Evolutionary conservation across 768 basidiomycete species (phyloP).

Genomic region (Paxillus ammoniavirescens): DNA sequence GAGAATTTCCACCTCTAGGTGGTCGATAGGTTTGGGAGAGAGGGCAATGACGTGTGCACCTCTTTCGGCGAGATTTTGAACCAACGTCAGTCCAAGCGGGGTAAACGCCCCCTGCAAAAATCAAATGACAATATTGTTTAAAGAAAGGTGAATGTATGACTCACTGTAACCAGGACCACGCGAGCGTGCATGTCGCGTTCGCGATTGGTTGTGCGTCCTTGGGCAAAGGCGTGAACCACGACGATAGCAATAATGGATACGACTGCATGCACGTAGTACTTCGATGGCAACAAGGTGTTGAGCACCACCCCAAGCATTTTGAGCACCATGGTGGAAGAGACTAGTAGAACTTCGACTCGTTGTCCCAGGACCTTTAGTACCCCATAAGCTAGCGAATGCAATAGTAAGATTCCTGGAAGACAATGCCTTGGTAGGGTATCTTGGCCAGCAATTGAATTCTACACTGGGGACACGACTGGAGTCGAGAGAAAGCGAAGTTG

Average conservation of each 20-base stretch:
- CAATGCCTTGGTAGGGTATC: background rate
- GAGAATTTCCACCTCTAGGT: slow-evolving; percentile 52
- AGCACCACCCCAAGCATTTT: slow-evolving; percentile 41
- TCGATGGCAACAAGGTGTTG: slow-evolving; percentile 47
- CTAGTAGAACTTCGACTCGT: background rate
- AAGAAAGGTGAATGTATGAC: slow-evolving; percentile 14
- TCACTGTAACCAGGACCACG: slow-evolving; percentile 67
- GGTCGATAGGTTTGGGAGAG: slow-evolving; percentile 52
- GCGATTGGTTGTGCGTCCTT: slow-evolving; percentile 67
- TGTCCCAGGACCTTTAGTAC: background rate
- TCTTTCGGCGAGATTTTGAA: slow-evolving; percentile 64
- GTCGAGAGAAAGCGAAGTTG: too few relatives aligned
- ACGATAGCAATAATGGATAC: slow-evolving; percentile 44
- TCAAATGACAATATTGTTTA: slow-evolving; percentile 1
- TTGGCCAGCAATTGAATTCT: background rate
- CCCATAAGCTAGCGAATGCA: background rate
- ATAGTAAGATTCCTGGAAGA: too few relatives aligned
- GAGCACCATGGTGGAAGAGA: slow-evolving; percentile 47
- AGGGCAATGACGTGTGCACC: slow-evolving; percentile 83
- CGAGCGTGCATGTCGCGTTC: slow-evolving; percentile 77
- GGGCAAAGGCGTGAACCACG: slow-evolving; percentile 57
- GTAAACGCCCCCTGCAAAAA: slow-evolving; percentile 67
- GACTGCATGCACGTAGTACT: slow-evolving; percentile 56
- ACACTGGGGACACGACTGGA: too few relatives aligned
- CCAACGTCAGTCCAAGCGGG: slow-evolving; percentile 63